phyloP scores from a whole-genome alignment of 495 filamentous ascomycete genomes.

The Extremus antarcticus region DNA sequence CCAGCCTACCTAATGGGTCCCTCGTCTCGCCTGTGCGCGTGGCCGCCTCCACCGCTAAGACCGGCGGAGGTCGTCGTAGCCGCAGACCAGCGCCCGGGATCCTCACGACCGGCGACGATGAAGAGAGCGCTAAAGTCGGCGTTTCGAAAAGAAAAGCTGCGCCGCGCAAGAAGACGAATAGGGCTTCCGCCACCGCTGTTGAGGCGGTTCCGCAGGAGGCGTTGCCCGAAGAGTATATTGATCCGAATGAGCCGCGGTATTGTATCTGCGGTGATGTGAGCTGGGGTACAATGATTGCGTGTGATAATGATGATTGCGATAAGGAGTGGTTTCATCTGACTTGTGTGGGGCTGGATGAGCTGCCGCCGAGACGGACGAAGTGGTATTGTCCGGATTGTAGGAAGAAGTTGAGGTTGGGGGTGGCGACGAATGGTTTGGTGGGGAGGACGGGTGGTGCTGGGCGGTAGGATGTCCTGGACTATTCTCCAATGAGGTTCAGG shows the following conservation, averaged over 20 bases:
- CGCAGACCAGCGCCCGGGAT: constrained; percentile 71
- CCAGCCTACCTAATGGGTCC: constrained; percentile 13
- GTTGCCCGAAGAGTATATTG: constrained; percentile 59
- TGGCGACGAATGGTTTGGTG: constrained; percentile 19
- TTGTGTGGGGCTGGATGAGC: constrained; percentile 68
- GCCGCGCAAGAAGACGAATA: constrained; percentile 45
- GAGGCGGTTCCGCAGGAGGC: constrained; percentile 23
- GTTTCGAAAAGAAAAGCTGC: constrained; percentile 73
- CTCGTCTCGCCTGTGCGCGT: constrained; percentile 12
- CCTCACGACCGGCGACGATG: constrained; percentile 55
- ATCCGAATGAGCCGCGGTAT: constrained; percentile 78
- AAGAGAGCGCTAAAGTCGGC: constrained; percentile 57
- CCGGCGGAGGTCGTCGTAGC: constrained; percentile 25
- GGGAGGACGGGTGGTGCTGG: constrained; percentile 2
- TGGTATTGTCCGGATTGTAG: constrained; percentile 94
- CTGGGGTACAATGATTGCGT: constrained; percentile 90
- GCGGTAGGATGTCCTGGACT: not conserved
- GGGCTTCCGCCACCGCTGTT: constrained; percentile 12
- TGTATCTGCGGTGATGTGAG: constrained; percentile 88
- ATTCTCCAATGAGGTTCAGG: no score
- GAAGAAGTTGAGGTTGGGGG: constrained; percentile 31
- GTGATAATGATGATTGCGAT: constrained; percentile 56
- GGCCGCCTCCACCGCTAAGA: constrained; percentile 7
- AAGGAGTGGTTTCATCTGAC: constrained; percentile 89
- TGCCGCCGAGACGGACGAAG: constrained; percentile 67